These are phyloP conservation scores for Grosmannia clavigera DNA, from an alignment of 2,329 filamentous ascomycete genomes.

Conservation along the genomic window DNA sequence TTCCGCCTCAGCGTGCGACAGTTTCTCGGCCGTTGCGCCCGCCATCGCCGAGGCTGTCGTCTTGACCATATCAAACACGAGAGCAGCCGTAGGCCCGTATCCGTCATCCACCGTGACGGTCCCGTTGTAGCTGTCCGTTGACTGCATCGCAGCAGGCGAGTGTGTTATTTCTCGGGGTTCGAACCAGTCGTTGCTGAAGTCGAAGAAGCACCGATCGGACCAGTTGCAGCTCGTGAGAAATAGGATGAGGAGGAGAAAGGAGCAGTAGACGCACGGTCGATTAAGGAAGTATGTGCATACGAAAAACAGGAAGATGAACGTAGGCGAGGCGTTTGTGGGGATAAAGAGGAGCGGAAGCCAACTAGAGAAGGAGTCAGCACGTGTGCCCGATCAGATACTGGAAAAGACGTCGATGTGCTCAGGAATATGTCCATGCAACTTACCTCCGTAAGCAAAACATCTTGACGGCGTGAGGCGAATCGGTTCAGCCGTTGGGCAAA, in stretches of 20 bases:
- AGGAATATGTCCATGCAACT: constrained; percentile 11
- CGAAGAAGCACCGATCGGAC: constrained; percentile 85
- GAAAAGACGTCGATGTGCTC: neutral
- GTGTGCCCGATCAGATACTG: neutral
- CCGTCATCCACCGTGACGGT: constrained; percentile 14
- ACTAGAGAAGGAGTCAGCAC: constrained; percentile 28
- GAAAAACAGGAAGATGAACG: constrained; percentile 82
- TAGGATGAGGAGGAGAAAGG: constrained; percentile 84
- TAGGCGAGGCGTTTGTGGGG: constrained; percentile 70
- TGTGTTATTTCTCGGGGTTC: constrained; percentile 48
- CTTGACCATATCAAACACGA: constrained; percentile 45
- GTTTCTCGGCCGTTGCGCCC: constrained; percentile 52
- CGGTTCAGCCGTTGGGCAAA: neutral
- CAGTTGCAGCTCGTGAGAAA: constrained; percentile 55
- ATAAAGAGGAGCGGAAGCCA: constrained; percentile 84
- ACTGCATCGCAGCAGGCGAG: neutral
- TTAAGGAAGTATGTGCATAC: constrained; percentile 92
- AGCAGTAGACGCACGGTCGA: constrained; percentile 95
- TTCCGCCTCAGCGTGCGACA: constrained; percentile 42
- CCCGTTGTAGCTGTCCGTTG: neutral
- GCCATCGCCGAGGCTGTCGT: constrained; percentile 58
- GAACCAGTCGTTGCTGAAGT: constrained; percentile 88
- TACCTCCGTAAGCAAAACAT: constrained; percentile 61
- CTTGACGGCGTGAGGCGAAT: constrained; percentile 6
- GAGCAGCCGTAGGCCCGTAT: constrained; percentile 31